Conservation (phyloP, 192 early-diverging fungal species). For the Gamsiella multidivaricata region DNA sequence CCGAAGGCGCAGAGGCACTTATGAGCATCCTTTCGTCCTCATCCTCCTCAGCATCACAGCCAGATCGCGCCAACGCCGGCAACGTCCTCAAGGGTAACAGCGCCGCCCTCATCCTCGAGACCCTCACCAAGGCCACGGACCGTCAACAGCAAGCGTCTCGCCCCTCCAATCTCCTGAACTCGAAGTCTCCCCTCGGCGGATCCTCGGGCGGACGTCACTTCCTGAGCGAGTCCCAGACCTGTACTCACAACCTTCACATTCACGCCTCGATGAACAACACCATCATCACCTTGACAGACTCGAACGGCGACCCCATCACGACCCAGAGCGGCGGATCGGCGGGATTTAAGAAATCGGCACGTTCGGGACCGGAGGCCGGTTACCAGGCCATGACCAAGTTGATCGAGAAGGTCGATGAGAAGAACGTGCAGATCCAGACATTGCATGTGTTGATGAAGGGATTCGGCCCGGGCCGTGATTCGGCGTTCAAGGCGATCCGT, state of each 20-base stretch:
- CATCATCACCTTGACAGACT: conserved; percentile 81
- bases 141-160: conserved; percentile 26
- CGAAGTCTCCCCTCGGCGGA: neutral
- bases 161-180: conserved; percentile 14
- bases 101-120: conserved; percentile 35
- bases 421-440: conserved; percentile 69
- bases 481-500: conserved; percentile 87
- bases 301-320: conserved; percentile 74
- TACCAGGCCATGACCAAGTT: conserved; percentile 87
- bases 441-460: conserved; percentile 88
- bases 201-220: conserved; percentile 3
- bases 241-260: conserved; percentile 64
- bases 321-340: conserved; percentile 83
- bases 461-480: conserved; percentile 92
- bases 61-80: neutral
- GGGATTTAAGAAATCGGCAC: conserved; percentile 89
- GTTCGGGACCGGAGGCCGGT: conserved; percentile 90
- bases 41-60: neutral
- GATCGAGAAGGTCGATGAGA: conserved; percentile 73
- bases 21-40: conserved; percentile 37
- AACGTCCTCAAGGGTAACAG: conserved; percentile 13
- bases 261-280: conserved; percentile 86
- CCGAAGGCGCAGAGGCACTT: conserved; percentile 27
- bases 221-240: conserved; percentile 30
- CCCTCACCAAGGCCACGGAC: conserved; percentile 35